A percentile compares a stretch with the other conserved stretches of the same genome.
These are phyloP conservation scores for Casuarina glauca DNA, from an alignment of 306 rosid genomes.

Conservation along the genomic window DNA sequence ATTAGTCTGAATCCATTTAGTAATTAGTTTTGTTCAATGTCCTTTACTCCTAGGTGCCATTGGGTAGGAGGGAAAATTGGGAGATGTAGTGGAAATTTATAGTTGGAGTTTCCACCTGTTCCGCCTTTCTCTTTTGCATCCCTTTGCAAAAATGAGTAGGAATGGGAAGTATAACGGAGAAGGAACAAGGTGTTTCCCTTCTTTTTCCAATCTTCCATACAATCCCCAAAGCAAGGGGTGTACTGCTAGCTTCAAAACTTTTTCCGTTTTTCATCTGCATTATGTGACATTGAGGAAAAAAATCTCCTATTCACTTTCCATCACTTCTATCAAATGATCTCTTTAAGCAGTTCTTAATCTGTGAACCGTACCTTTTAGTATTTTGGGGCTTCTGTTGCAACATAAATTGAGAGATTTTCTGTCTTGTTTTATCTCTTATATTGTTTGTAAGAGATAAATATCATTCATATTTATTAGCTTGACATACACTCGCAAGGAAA, in stretches of 20 bases:
- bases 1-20: background rate
- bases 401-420: background rate
- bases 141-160: background rate
- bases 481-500: no score
- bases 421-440: background rate
- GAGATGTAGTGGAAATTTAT: no score
- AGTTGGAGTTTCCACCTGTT: no score
- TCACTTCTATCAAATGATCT: background rate
- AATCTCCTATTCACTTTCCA: background rate
- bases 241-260: background rate
- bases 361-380: background rate
- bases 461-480: no score
- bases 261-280: background rate
- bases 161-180: background rate
- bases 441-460: no score
- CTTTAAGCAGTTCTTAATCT: background rate
- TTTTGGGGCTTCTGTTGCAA: background rate
- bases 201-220: background rate
- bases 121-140: no score
- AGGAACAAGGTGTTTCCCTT: background rate
- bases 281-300: background rate
- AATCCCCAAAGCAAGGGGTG: background rate
- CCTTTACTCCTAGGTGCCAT: no score
- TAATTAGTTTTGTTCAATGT: background rate
- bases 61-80: no score